Evolutionary conservation across 2,329 filamentous ascomycete genomes (phyloP).

Genomic region (Taxawa tesnikishii): DNA sequence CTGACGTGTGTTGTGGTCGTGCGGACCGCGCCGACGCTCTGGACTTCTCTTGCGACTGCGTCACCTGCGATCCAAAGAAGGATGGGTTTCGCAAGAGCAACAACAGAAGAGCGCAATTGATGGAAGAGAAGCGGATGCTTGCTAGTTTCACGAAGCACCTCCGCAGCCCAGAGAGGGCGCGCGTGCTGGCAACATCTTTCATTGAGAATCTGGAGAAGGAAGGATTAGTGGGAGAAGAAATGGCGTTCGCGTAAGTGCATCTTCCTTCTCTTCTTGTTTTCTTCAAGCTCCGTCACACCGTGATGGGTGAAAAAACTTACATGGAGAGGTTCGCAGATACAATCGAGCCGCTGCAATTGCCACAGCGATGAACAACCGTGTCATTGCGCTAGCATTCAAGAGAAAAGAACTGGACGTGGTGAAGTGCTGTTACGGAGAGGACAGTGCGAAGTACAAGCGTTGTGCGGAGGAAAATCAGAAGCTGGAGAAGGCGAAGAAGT

Average conservation of each 20-base stretch:
- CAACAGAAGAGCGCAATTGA: not conserved
- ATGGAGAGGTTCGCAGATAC: not conserved
- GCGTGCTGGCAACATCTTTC: not conserved
- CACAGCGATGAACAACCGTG: slow-evolving; percentile 10
- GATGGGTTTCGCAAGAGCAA: not conserved
- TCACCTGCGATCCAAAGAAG: not conserved
- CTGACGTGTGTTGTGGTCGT: not conserved
- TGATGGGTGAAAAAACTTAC: slow-evolving; percentile 2
- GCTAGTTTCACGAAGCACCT: no score
- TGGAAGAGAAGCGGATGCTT: no score
- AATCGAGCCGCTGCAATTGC: slow-evolving; percentile 3
- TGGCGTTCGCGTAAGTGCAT: not conserved
- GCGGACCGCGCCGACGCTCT: not conserved
- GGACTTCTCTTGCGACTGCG: not conserved
- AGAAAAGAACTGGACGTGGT: slow-evolving; percentile 3
- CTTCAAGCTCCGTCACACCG: not conserved
- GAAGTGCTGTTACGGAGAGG: not conserved
- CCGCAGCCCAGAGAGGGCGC: not conserved
- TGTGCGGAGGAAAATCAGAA: no score
- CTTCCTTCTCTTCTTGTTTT: not conserved
- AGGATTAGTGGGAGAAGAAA: not conserved
- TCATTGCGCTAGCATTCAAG: slow-evolving; percentile 1
- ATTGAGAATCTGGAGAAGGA: not conserved
- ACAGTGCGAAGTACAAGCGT: slow-evolving; percentile 1
- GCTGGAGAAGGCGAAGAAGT: no score